Evolutionary conservation across 371 early-diverging fungal genomes (phyloP), one percentile per base, ranked within the genome.

Genomic region (Rhizopus delemar): DNA sequence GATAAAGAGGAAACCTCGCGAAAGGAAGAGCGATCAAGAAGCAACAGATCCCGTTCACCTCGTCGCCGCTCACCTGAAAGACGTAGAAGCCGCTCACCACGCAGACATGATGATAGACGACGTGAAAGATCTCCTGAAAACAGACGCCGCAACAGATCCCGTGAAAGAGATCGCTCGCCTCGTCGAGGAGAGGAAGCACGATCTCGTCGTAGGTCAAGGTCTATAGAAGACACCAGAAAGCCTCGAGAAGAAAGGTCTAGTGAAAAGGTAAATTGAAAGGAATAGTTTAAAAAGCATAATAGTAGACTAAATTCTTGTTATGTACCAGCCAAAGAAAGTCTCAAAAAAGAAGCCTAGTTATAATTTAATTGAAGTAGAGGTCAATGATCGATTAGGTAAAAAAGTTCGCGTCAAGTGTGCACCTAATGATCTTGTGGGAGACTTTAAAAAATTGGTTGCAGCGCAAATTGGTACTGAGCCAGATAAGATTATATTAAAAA

Each of bases 381-480:
- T 87, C 52, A 90, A 91, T 81, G 97, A 97, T 78, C 88, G 97
- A 63, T 81, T 95, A 31, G 97, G 97, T 22, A 95, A 94, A 74
- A 95, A 95, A 66, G 93, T 93, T 46, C 79, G 94, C 33, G 95
- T 97, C 46, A 95, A 95, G 72, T 69, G 65, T 68, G 90, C 92
- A 63, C 89, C 89, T 13, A 87, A 86, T 50, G 97, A 97, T 72
- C 91, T 93, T 0, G 81, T 97, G 22, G 91, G 91, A 7, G 94
- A 94, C 69, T 85, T 97, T 38, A 97, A 97, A 68, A 90, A 91
- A 69, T 70, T 95, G 28, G 89, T 95, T 48, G 93, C 96, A 8
- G 95, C 95, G 6, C 95, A 93, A 72, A 93, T 91, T 16, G 98
- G 98, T 68, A 96, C 98, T 6, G 89, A 90, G 57, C 81, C 92